A percentile compares a stretch with the other conserved stretches of the same genome.
These are phyloP conservation scores for Russula vinacea DNA, from an alignment of 768 basidiomycete genomes.

Conservation along the genomic window DNA sequence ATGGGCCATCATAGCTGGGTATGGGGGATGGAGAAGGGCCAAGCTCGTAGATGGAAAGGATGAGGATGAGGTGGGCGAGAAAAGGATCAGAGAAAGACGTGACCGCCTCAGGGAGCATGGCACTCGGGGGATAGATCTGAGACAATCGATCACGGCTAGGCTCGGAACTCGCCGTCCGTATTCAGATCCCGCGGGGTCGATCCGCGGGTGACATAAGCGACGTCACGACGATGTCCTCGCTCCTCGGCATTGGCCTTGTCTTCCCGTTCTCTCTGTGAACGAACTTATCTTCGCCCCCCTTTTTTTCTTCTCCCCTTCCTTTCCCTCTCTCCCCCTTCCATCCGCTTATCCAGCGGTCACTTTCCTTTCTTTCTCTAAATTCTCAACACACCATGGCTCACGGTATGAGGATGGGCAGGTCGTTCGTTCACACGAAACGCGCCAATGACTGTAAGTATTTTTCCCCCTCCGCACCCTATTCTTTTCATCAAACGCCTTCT, in stretches of 20 bases:
- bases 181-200: no score
- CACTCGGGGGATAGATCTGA: no score
- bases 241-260: not conserved
- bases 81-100: no score
- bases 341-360: slow-evolving; percentile 29
- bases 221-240: not conserved
- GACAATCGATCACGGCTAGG: no score
- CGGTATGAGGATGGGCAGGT: slow-evolving; percentile 8
- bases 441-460: slow-evolving; percentile 9
- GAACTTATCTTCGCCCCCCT: not conserved
- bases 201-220: slow-evolving; percentile 1
- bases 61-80: no score
- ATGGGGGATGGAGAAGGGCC: no score
- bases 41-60: no score
- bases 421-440: slow-evolving; percentile 16
- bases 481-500: not conserved
- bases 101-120: no score
- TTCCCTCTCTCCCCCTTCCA: slow-evolving; percentile 12
- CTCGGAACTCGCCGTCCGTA: no score
- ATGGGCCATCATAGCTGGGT: no score
- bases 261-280: not conserved
- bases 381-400: slow-evolving; percentile 4
- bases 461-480: not conserved
- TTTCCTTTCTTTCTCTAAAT: slow-evolving; percentile 21
- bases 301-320: not conserved